Base-by-base conservation (phyloP, 179 eudicot species). In the Silene coronaria region DNA sequence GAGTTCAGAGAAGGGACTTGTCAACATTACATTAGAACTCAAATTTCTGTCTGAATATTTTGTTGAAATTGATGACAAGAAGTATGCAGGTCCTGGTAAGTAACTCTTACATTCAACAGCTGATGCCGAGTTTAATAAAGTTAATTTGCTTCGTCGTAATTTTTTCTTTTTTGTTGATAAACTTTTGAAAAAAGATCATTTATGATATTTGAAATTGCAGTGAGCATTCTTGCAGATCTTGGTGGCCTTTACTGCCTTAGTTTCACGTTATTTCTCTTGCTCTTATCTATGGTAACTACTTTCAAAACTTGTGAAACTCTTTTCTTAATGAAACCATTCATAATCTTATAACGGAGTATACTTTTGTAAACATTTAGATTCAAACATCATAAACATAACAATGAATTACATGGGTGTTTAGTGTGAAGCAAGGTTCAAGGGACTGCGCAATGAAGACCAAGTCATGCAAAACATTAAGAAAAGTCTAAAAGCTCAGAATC, bases 181-280 rank as follows among this genome's bases (percentile, higher is more conserved):
- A 48, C n/a, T 16, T 13, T 13, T 5, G 19, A 16, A 14, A 51
- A 14, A 51, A n/a, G n/a, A 3, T 51, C 5, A 51, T 51, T 3
- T 16, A 51, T 51, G 19, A 51, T 17, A 16, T 76, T 68, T 74
- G 82, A 85, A 81, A 75, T 81, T 82, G 90, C 92, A 92, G 97
- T 92, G 84, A 80, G 88, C 86, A 88, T 92, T 77, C 90, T 92
- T 61, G 97, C 96, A 24, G 91, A 92, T 77, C 76, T 92, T 76
- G 96, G 94, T 69, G 97, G 97, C 81, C 92, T 92, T 59, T 91
- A 82, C 77, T 91, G 96, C 84, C 70, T 91, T 66, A 88, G 97
- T 80, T 74, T 92, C 42, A 90, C 91, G 65, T 80, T 89, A 57
- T 92, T 91, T 77, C 86, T 89, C 82, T 83, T 79, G 85, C 80